These are phyloP conservation scores for Penicillium pancosmium DNA, from an alignment of 495 filamentous ascomycete species.

Conservation along the genomic window DNA sequence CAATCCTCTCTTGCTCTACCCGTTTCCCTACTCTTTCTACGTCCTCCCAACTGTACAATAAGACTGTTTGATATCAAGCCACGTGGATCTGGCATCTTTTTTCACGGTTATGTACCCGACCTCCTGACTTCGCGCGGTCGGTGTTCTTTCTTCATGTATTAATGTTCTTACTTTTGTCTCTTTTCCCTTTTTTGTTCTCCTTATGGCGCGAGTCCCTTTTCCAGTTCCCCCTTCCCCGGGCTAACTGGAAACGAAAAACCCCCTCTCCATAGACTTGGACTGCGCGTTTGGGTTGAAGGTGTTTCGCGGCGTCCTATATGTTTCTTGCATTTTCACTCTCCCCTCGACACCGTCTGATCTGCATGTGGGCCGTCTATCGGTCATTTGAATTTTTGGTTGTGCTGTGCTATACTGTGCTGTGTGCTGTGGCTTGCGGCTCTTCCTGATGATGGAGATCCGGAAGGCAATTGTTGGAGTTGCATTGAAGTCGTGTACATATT, in stretches of 20 bases:
- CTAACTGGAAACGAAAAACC: constrained; percentile 8
- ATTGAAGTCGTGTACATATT: constrained; percentile 24
- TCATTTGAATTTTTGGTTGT: constrained; percentile 13
- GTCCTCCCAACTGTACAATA: constrained; percentile 45
- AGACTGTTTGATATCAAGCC: constrained; percentile 41
- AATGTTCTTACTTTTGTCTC: constrained; percentile 27
- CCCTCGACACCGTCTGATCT: constrained; percentile 34
- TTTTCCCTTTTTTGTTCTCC: constrained; percentile 10
- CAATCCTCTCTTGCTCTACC: constrained; percentile 9
- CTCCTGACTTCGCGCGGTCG: constrained; percentile 24
- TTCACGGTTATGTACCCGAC: constrained; percentile 31
- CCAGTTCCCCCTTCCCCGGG: background rate
- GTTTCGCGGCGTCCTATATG: constrained; percentile 33
- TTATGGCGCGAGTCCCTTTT: constrained; percentile 12
- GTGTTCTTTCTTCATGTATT: constrained; percentile 33
- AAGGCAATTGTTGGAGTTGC: constrained; percentile 9
- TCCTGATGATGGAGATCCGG: background rate
- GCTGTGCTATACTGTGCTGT: background rate
- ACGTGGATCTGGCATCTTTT: constrained; percentile 40
- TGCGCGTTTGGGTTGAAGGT: constrained; percentile 27
- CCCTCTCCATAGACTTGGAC: constrained; percentile 27
- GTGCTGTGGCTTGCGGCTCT: background rate
- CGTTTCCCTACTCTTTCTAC: constrained; percentile 7
- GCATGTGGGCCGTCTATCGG: constrained; percentile 33
- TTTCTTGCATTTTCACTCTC: constrained; percentile 41